Conservation (phyloP, 257 asterid genomes). For the Solanum neorickii region DNA sequence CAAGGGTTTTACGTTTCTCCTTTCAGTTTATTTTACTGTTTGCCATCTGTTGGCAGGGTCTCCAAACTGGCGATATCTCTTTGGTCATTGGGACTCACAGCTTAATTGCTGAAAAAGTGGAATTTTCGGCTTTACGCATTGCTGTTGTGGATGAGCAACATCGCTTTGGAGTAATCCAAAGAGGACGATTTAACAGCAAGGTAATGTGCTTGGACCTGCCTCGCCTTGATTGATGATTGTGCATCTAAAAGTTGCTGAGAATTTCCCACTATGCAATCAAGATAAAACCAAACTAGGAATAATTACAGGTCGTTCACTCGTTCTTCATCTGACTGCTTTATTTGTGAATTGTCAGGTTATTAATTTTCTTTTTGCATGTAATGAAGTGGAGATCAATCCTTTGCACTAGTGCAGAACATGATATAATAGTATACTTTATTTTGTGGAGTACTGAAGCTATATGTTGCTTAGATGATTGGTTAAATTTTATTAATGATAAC, state of each 20-base stretch:
- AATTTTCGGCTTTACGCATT: conserved; percentile 74
- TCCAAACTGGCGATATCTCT: conserved; percentile 71
- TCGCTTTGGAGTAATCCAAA: conserved; percentile 93
- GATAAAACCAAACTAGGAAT: background rate
- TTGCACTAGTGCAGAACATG: background rate
- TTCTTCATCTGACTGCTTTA: background rate
- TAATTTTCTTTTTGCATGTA: background rate
- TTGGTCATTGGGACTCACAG: conserved; percentile 91
- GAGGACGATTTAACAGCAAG: conserved; percentile 94
- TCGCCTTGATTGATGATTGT: background rate
- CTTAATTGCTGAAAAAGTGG: conserved; percentile 81
- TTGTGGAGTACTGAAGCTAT: background rate
- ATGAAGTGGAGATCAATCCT: background rate
- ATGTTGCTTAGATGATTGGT: background rate
- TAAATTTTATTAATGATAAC: background rate
- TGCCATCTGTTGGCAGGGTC: conserved; percentile 40
- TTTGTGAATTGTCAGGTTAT: background rate
- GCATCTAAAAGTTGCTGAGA: background rate
- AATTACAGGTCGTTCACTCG: background rate
- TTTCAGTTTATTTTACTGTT: conserved; percentile 11
- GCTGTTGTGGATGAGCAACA: conserved; percentile 95
- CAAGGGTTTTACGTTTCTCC: background rate
- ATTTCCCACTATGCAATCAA: background rate
- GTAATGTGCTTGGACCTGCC: conserved; percentile 23
- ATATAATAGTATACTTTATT: background rate